Evolutionary conservation across 73 alveolate species (phyloP).

Genomic region (Paramecium tetraurelia): DNA sequence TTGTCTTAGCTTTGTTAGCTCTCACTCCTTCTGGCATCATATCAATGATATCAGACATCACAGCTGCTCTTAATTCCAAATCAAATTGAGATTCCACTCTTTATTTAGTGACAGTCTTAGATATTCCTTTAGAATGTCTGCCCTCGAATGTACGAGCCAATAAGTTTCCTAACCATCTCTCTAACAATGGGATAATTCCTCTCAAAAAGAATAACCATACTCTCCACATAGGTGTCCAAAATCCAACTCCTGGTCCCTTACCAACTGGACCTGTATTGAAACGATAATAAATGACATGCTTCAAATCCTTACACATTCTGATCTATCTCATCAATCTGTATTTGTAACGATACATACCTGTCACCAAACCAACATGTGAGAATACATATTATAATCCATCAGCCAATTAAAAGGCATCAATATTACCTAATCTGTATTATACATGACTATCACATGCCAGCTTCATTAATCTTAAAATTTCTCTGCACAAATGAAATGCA

Average conservation of each 20-base stretch:
- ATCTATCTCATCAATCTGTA: slow-evolving; percentile 99
- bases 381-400: slow-evolving; percentile 99
- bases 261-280: slow-evolving; percentile 99
- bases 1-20: slow-evolving; percentile 98
- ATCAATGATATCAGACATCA: slow-evolving; percentile 98
- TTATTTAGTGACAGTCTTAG: slow-evolving; percentile 99
- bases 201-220: slow-evolving; percentile 99
- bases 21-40: slow-evolving; percentile 99
- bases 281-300: slow-evolving; percentile 99
- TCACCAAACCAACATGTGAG: slow-evolving; percentile 99
- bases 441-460: slow-evolving; percentile 98
- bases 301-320: slow-evolving; percentile 99
- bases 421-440: slow-evolving; percentile 98
- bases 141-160: slow-evolving; percentile 99
- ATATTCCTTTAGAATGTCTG: slow-evolving; percentile 97
- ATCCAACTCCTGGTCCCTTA: slow-evolving; percentile 99
- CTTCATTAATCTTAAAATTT: slow-evolving; percentile 97
- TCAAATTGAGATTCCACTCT: slow-evolving; percentile 99
- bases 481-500: slow-evolving; percentile 99
- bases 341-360: slow-evolving; percentile 99
- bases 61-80: slow-evolving; percentile 99
- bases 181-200: slow-evolving; percentile 99
- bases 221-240: slow-evolving; percentile 99
- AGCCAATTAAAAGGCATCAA: slow-evolving; percentile 99
- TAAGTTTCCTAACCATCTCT: slow-evolving; percentile 99